Percentiles rank a stretch among this genome's conserved stretches.
Conservation (phyloP, 129 eudicot species). For the Logfia minima region DNA sequence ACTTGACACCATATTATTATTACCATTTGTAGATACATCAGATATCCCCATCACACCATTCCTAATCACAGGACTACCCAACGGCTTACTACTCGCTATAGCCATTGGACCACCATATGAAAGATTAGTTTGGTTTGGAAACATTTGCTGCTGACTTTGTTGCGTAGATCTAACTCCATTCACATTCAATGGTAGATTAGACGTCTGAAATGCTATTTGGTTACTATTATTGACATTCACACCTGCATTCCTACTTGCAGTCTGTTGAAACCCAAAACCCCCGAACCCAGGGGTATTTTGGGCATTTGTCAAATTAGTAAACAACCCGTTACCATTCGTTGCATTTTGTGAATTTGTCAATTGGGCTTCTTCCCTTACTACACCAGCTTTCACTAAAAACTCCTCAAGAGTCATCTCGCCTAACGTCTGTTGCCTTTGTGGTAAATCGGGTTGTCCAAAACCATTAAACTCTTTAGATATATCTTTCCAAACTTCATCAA, state of each 20-base stretch:
- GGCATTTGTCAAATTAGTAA: constrained; percentile 43
- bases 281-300: constrained; percentile 46
- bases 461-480: constrained; percentile 56
- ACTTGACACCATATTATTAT: constrained; percentile 39
- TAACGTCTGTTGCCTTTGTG: constrained; percentile 72
- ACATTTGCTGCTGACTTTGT: constrained; percentile 48
- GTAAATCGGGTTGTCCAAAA: constrained; percentile 39
- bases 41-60: constrained; percentile 58
- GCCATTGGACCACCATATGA: constrained; percentile 62
- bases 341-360: constrained; percentile 15
- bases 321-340: constrained; percentile 44
- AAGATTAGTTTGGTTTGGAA: constrained; percentile 66
- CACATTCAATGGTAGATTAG: constrained; percentile 60
- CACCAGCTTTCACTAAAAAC: constrained; percentile 89
- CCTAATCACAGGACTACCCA: constrained; percentile 59
- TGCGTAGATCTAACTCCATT: constrained; percentile 58
- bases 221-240: constrained; percentile 29
- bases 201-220: constrained; percentile 48
- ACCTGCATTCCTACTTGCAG: constrained; percentile 34
- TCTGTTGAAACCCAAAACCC: constrained; percentile 54
- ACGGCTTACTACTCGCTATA: constrained; percentile 45
- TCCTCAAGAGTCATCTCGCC: constrained; percentile 96
- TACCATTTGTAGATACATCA: constrained; percentile 36
- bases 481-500: constrained; percentile 90
- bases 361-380: constrained; percentile 74